Percentiles rank a stretch among this genome's conserved stretches.
phyloP scores from a whole-genome alignment of 2,329 filamentous ascomycete species.

The Calonectria fujianensis region DNA sequence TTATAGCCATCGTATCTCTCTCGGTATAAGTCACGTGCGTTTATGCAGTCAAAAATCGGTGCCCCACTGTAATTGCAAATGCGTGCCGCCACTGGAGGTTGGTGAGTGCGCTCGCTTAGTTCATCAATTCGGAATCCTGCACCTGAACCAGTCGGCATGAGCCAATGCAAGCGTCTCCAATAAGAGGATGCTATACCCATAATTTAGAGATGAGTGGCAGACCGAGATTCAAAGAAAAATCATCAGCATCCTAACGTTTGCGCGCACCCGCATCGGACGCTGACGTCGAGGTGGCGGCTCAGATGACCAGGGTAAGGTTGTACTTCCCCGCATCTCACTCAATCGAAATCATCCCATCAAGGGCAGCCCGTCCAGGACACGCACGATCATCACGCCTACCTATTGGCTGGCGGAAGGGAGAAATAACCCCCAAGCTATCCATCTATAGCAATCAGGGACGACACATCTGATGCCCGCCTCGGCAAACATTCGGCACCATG shows the following conservation, averaged over 20 bases:
- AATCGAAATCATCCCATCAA: slow-evolving; percentile 15
- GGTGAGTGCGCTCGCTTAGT: background rate
- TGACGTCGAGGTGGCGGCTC: background rate
- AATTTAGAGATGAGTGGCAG: background rate
- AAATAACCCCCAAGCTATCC: too few species aligned
- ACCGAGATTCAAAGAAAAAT: background rate
- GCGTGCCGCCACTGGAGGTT: background rate
- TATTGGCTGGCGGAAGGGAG: slow-evolving; percentile 1
- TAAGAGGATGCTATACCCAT: background rate
- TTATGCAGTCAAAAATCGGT: background rate
- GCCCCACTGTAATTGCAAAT: background rate
- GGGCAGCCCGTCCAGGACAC: slow-evolving; percentile 10
- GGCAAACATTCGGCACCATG: background rate
- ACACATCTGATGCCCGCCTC: background rate
- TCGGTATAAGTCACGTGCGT: background rate
- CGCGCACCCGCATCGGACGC: background rate
- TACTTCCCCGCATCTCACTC: slow-evolving; percentile 13
- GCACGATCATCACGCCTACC: background rate
- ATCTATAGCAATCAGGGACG: too few species aligned
- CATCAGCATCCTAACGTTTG: background rate
- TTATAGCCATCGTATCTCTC: background rate
- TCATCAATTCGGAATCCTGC: background rate
- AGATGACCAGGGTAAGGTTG: slow-evolving; percentile 8
- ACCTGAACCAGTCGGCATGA: background rate
- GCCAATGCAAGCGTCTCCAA: background rate